Evolutionary conservation across 352 stramenopile species (phyloP).

Genomic region (Globisporangium cylindrosporum): DNA sequence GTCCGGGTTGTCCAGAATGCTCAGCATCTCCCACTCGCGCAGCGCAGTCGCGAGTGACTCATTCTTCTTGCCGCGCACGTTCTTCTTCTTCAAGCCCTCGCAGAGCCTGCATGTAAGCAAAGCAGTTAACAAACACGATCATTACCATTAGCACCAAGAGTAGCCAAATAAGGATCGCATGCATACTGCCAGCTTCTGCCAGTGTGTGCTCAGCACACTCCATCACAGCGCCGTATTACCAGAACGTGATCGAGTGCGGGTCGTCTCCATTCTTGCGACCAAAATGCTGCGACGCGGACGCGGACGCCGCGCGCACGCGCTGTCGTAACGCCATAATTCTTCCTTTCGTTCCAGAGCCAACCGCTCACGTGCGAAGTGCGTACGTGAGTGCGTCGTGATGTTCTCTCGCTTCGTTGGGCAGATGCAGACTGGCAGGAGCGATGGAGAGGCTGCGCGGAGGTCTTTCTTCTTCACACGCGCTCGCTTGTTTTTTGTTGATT

Average conservation of each 20-base stretch:
- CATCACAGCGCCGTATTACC: conserved; percentile 24
- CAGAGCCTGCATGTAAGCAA: conserved; percentile 42
- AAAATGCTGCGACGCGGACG: conserved; percentile 51
- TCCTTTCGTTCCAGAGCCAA: not conserved
- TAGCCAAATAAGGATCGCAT: not conserved
- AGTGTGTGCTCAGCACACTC: not conserved
- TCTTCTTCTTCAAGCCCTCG: conserved; percentile 67
- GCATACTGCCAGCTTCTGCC: not conserved
- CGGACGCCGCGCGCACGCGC: conserved; percentile 39
- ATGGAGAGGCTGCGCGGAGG: not conserved
- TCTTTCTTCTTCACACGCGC: not conserved
- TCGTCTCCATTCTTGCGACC: conserved; percentile 47
- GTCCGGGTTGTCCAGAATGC: conserved; percentile 32
- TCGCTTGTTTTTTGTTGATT: conserved; percentile 4
- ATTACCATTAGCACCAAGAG: not conserved
- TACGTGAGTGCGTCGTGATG: not conserved
- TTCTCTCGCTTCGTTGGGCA: not conserved
- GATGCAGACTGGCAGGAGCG: not conserved
- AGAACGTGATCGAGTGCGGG: conserved; percentile 49
- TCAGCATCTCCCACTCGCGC: conserved; percentile 46
- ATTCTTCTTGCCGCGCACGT: conserved; percentile 40
- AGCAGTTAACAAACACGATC: not conserved
- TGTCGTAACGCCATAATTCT: conserved; percentile 39
- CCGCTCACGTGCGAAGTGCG: not conserved
- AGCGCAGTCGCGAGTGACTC: conserved; percentile 43